These are phyloP conservation scores for Penicillium sp. DNA, from an alignment of 2,329 filamentous ascomycete species.

Conservation along the genomic window DNA sequence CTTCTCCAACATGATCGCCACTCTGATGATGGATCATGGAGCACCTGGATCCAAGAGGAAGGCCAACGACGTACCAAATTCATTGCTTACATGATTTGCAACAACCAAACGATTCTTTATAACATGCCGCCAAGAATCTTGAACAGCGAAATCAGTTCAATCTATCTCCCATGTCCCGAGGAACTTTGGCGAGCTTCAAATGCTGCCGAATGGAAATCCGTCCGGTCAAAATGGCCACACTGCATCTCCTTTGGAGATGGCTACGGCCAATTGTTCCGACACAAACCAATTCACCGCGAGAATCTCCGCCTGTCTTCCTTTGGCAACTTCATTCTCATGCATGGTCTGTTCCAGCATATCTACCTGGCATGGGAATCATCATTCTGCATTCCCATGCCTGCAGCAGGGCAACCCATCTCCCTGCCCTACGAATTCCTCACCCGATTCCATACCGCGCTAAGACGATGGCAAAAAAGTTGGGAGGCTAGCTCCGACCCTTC, in stretches of 20 bases:
- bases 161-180: not conserved
- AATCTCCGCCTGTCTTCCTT: conserved; percentile 43
- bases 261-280: not conserved
- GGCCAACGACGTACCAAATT: conserved; percentile 12
- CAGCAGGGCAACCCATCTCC: not conserved
- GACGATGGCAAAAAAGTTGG: conserved; percentile 22
- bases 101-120: conserved; percentile 13
- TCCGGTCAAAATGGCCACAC: not conserved
- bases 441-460: conserved; percentile 7
- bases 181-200: conserved; percentile 10
- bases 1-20: conserved; percentile 57
- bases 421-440: not conserved
- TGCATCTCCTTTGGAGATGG: not conserved
- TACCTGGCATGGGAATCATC: conserved; percentile 56
- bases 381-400: no score
- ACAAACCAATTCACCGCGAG: not conserved
- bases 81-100: conserved; percentile 16
- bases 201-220: conserved; percentile 11
- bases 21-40: conserved; percentile 32
- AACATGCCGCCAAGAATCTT: conserved; percentile 13
- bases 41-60: conserved; percentile 8
- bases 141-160: conserved; percentile 8
- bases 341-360: conserved; percentile 67
- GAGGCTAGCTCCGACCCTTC: conserved; percentile 21
- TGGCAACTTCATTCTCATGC: conserved; percentile 67